Percentiles rank a stretch among this genome's conserved stretches.
phyloP scores from a whole-genome alignment of 768 basidiomycete genomes.

The Hypholoma fasciculare region DNA sequence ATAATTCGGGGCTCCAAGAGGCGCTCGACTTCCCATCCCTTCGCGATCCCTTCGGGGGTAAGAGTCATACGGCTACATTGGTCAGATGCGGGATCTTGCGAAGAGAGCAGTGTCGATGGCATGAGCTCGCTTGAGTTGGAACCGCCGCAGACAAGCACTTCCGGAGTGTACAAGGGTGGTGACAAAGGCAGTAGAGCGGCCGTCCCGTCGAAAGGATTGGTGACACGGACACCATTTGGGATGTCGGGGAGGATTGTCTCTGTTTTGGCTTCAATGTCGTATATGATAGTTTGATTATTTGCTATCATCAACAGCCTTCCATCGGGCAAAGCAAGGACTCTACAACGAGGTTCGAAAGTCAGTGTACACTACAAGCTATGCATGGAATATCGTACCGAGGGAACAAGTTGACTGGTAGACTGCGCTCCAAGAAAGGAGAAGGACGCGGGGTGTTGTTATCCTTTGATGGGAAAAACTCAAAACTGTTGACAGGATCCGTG shows the following conservation, averaged over 20 bases:
- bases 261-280: constrained; percentile 24
- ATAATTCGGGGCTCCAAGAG: constrained; percentile 42
- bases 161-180: constrained; percentile 38
- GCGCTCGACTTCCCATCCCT: constrained; percentile 45
- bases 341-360: constrained; percentile 2
- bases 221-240: constrained; percentile 42
- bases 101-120: constrained; percentile 29
- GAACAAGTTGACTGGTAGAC: constrained; percentile 27
- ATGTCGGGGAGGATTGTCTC: constrained; percentile 13
- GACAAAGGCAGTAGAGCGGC: constrained; percentile 33
- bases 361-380: too few relatives aligned
- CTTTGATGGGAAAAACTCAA: constrained; percentile 42
- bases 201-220: constrained; percentile 35
- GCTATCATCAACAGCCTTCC: constrained; percentile 40
- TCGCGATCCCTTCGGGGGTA: constrained; percentile 38
- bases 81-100: constrained; percentile 36
- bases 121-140: constrained; percentile 30
- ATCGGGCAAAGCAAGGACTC: constrained; percentile 22
- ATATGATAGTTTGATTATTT: constrained; percentile 39
- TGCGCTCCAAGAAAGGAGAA: constrained; percentile 25
- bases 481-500: constrained; percentile 49
- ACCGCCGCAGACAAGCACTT: constrained; percentile 47
- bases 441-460: constrained; percentile 33
- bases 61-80: constrained; percentile 44
- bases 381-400: constrained; percentile 21